Evolutionary conservation across 2,329 filamentous ascomycete species (phyloP).

Genomic region (Penicillium carneum): DNA sequence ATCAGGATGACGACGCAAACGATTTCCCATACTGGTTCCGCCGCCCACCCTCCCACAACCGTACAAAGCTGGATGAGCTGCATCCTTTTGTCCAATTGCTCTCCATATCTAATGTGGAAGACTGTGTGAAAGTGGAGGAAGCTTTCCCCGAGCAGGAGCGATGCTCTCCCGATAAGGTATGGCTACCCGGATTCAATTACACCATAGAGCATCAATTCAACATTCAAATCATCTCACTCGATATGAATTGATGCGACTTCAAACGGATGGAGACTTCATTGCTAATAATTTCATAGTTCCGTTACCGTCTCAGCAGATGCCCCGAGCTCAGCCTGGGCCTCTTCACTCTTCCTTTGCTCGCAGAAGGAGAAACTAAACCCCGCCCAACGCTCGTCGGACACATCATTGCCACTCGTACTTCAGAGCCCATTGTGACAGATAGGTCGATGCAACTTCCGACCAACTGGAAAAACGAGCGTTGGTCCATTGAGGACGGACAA

Average conservation of each 20-base stretch:
- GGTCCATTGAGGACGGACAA: slow-evolving; percentile 51
- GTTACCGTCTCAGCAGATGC: slow-evolving; percentile 76
- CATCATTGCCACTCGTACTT: slow-evolving; percentile 76
- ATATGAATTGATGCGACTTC: neutral
- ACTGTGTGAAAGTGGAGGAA: slow-evolving; percentile 66
- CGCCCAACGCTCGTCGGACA: slow-evolving; percentile 74
- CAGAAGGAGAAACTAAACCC: slow-evolving; percentile 65
- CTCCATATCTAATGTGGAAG: slow-evolving; percentile 60
- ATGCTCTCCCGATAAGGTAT: slow-evolving; percentile 67
- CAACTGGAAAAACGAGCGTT: slow-evolving; percentile 66
- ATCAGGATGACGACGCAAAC: slow-evolving; percentile 52
- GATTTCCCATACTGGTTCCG: slow-evolving; percentile 54
- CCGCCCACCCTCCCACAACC: slow-evolving; percentile 48
- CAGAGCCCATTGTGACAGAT: slow-evolving; percentile 71
- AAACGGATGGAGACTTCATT: neutral
- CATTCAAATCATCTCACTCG: neutral
- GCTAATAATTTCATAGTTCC: slow-evolving; percentile 62
- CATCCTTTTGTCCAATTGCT: slow-evolving; percentile 78
- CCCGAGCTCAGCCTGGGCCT: slow-evolving; percentile 80
- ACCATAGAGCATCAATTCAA: neutral
- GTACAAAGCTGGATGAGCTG: slow-evolving; percentile 62
- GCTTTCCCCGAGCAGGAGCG: slow-evolving; percentile 67
- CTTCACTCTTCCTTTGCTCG: slow-evolving; percentile 69
- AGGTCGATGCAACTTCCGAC: slow-evolving; percentile 76
- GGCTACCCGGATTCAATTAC: slow-evolving; percentile 12